These are phyloP conservation scores for Phialophora macrospora DNA, from an alignment of 2,329 filamentous ascomycete species.

Conservation along the genomic window DNA sequence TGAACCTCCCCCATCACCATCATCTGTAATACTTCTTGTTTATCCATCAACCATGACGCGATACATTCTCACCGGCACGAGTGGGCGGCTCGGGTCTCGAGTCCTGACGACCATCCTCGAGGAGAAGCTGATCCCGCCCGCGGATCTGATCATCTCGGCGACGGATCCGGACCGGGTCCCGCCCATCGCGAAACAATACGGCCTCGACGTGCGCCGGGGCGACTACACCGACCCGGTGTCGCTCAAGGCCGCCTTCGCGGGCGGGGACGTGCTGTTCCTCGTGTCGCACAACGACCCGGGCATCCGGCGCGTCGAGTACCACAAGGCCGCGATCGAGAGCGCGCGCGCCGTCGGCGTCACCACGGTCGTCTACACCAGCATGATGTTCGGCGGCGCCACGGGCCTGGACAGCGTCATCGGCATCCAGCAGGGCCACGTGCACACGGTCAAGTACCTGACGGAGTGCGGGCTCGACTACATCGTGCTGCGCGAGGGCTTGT, in stretches of 20 bases:
- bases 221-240: constrained; percentile 7
- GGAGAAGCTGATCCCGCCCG: neutral
- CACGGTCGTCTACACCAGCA: constrained; percentile 15
- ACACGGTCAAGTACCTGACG: constrained; percentile 1
- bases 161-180: constrained; percentile 7
- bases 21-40: neutral
- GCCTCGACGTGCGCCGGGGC: neutral
- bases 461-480: constrained; percentile 9
- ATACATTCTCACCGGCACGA: constrained; percentile 13
- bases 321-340: constrained; percentile 12
- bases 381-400: constrained; percentile 16
- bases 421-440: constrained; percentile 16
- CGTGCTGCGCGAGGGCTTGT: constrained; percentile 12
- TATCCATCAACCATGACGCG: neutral
- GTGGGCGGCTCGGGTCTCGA: constrained; percentile 8
- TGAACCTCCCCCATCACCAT: too few species aligned
- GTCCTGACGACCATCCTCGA: constrained; percentile 3
- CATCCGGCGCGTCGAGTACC: constrained; percentile 7
- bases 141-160: constrained; percentile 15
- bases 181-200: constrained; percentile 5
- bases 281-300: constrained; percentile 13
- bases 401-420: constrained; percentile 15
- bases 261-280: constrained; percentile 12
- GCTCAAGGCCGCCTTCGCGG: constrained; percentile 2
- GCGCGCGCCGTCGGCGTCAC: neutral